These are phyloP conservation scores for Sabuloglossum arenarium DNA, from an alignment of 495 filamentous ascomycete genomes.

Conservation along the genomic window DNA sequence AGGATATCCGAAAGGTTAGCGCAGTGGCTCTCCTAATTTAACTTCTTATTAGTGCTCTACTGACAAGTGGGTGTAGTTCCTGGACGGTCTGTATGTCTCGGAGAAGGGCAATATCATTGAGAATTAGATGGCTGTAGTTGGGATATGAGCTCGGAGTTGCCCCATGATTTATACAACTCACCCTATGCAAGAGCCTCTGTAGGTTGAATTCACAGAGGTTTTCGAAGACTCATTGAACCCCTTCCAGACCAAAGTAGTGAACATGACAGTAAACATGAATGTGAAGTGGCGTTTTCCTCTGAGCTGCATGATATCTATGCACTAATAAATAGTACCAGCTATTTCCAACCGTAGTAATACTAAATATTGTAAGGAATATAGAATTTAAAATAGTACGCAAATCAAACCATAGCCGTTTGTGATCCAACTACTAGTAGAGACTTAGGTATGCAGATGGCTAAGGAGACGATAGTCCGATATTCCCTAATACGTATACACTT, in stretches of 20 bases:
- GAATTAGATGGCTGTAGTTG: slow-evolving; percentile 32
- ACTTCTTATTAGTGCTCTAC: not conserved
- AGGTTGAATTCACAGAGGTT: not conserved
- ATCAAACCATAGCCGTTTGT: too few species aligned
- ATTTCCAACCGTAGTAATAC: not conserved
- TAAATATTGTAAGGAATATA: too few species aligned
- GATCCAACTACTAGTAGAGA: too few species aligned
- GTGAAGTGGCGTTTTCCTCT: too few species aligned
- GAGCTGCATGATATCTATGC: too few species aligned
- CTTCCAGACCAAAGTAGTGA: not conserved
- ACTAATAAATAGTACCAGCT: too few species aligned
- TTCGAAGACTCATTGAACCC: not conserved
- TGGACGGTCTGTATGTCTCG: slow-evolving; percentile 98
- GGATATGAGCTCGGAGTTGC: too few species aligned
- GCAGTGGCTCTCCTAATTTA: not conserved
- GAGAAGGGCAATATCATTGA: slow-evolving; percentile 86
- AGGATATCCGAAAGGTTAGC: slow-evolving; percentile 98
- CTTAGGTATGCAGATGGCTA: too few species aligned
- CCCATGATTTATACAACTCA: not conserved
- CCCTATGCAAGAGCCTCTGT: not conserved
- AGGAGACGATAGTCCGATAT: too few species aligned
- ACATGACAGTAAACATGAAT: not conserved
- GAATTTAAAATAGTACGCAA: too few species aligned
- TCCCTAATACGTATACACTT: not conserved
- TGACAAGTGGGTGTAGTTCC: slow-evolving; percentile 40